Evolutionary conservation across 257 asterid genomes (phyloP), one percentile per base, ranked within the genome.

Genomic region (Echium plantagineum): DNA sequence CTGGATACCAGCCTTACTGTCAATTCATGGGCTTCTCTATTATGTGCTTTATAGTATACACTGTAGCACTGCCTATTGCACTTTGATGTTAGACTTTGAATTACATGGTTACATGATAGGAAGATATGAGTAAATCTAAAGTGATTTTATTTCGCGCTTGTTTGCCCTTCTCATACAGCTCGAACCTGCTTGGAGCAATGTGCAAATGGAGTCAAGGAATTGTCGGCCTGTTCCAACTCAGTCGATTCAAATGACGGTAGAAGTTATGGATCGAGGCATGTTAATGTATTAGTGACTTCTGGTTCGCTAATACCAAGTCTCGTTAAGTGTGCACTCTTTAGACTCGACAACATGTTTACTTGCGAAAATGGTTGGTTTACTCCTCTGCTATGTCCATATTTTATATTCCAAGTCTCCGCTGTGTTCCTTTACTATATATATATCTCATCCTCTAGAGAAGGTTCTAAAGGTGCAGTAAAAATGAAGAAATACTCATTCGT

Each of bases 301-400:
- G 96, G 97, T 21, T 78, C 95, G 21, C 84, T 91, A 68, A 64
- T 91, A 73, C 96, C 98, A 69, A 91, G 97, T 85, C 77, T 91
- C 67, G 93, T 81, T 75, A 91, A 91, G 73, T 88, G 96, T 85
- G 74, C 88, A 64, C 85, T 84, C 75, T 85, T 76, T 67, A 81
- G 90, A 38, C 93, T 91, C 22, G 85, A 78, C 66, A 72, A 69
- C 55, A 52, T 85, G 58, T 35, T 91, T 63, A 63, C 88, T 62
- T 82, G 80, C 69, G 77, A 81, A 38, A 91, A 88, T 62, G 96
- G 96, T 91, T 65, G 69, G 91, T 78, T 64, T 18, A 28, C 63
- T 72, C 69, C 32, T 47, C 52, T 13, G 7, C 52, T 65, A 56
- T 9, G 17, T 28, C 48, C 31, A 42, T n/a, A 58, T 31, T n/a